Evolutionary conservation across 495 filamentous ascomycete species (phyloP).

Genomic region (Penicillium silybi): DNA sequence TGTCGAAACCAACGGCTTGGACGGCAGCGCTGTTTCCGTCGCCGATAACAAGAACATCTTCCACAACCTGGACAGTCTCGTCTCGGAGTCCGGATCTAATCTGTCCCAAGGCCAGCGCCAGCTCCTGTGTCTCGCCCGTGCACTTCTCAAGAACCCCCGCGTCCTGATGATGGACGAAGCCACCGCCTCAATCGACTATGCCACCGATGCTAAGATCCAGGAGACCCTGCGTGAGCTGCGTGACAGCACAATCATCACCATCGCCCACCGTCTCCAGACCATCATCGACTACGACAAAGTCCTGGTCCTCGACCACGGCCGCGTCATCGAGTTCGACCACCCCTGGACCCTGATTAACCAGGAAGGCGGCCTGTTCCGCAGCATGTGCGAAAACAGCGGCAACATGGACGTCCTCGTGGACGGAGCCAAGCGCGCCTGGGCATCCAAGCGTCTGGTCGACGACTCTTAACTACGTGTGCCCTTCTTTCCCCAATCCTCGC

Average conservation of each 20-base stretch:
- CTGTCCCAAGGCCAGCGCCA: slow-evolving; percentile 96
- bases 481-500: background rate
- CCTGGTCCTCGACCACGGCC: slow-evolving; percentile 88
- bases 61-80: slow-evolving; percentile 74
- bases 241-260: slow-evolving; percentile 91
- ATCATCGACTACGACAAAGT: slow-evolving; percentile 99
- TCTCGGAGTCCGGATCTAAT: slow-evolving; percentile 91
- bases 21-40: slow-evolving; percentile 27
- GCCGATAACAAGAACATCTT: slow-evolving; percentile 90
- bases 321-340: slow-evolving; percentile 82
- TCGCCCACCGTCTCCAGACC: slow-evolving; percentile 95
- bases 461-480: slow-evolving; percentile 27
- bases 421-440: slow-evolving; percentile 71
- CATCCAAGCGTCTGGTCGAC: slow-evolving; percentile 52
- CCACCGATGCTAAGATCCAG: slow-evolving; percentile 93
- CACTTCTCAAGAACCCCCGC: slow-evolving; percentile 83
- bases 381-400: slow-evolving; percentile 95
- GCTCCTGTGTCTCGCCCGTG: slow-evolving; percentile 90
- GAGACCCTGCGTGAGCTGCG: slow-evolving; percentile 83
- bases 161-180: slow-evolving; percentile 99
- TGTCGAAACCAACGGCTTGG: slow-evolving; percentile 40
- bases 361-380: slow-evolving; percentile 67
- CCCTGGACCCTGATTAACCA: slow-evolving; percentile 73
- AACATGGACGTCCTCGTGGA: slow-evolving; percentile 69
- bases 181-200: slow-evolving; percentile 96